Percentiles rank a stretch among this genome's conserved stretches.
Evolutionary conservation across 768 basidiomycete species (phyloP).

Genomic region (Lactarius evosmus): DNA sequence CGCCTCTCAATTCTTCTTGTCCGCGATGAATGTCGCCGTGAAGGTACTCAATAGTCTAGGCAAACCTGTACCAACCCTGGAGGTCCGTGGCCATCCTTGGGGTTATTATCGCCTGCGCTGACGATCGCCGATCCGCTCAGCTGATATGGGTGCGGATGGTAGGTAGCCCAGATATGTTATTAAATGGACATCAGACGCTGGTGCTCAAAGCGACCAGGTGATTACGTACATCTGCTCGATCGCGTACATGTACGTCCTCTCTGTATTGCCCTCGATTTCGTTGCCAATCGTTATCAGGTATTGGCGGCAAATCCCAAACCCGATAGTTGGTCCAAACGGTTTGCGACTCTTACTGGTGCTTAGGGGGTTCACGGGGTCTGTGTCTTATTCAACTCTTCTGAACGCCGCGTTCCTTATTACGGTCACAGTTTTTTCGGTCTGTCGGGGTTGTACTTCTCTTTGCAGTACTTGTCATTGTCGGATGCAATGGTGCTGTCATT

Average conservation of each 20-base stretch:
- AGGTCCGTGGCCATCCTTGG: neutral
- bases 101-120: neutral
- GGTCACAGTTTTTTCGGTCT: constrained; percentile 63
- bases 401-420: neutral
- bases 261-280: neutral
- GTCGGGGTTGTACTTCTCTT: constrained; percentile 62
- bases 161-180: constrained; percentile 20
- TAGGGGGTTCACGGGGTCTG: constrained; percentile 64
- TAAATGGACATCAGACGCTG: neutral
- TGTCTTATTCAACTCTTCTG: neutral
- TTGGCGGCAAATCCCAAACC: constrained; percentile 48
- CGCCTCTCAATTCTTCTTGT: constrained; percentile 55
- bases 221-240: constrained; percentile 54
- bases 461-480: constrained; percentile 72
- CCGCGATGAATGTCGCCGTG: constrained; percentile 59
- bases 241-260: constrained; percentile 44
- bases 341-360: constrained; percentile 54
- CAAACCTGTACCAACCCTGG: constrained; percentile 52
- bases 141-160: constrained; percentile 61
- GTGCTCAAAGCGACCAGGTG: constrained; percentile 33
- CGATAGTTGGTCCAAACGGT: constrained; percentile 65
- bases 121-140: constrained; percentile 31
- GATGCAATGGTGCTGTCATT: constrained; percentile 79
- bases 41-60: constrained; percentile 59
- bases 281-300: constrained; percentile 32